Base-by-base conservation (phyloP, 2,329 filamentous ascomycete species). In the Dactylonectria estremocensis region DNA sequence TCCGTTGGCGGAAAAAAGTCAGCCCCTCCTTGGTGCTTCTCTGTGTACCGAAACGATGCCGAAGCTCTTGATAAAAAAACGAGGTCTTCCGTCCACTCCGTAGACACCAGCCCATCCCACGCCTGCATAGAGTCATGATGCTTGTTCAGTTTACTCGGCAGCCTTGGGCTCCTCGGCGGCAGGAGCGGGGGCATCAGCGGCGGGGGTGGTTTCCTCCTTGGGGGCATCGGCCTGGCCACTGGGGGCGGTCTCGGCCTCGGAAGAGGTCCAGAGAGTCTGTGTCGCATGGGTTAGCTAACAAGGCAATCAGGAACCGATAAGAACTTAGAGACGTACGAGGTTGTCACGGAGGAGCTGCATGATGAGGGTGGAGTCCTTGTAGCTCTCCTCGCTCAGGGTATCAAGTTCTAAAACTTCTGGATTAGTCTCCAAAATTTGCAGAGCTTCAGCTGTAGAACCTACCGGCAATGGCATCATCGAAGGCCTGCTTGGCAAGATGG, bases 291-390 rank as follows among this genome's bases (percentile, higher is more conserved):
- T 83, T 75, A 84, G 83, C 57, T 43, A 60, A 48, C 13, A 22
- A 8, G 22, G 11, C 2, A 28, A 14, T 16, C 22, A n/a, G 33
- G 2, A 6, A 11, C 16, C 18, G 18, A 43, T 1, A 24, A 3
- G 5, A 13, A 11, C 9, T 60, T 7, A 7, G 33, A 22, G 33
- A 83, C 89, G 75, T 88, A 97, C 94, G 83, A 98, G 83, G 90
- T 98, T 98, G 88, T 98, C 95, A 82, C 95, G 93, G 82, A 98
- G 92, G 72, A 98, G 93, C 89, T 98, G 95, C 95, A 98, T 98
- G 87, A 98, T 98, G 79, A 98, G 91, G 72, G 95, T 98, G 53
- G 94, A 97, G 88, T 98, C 95, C 91, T 97, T 97, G 93, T 98
- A 98, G 90, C 94, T 97, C 90, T 98, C 95, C 91, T 98, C 95